Conservation (phyloP, 768 basidiomycete species). For the Chiua virens region DNA sequence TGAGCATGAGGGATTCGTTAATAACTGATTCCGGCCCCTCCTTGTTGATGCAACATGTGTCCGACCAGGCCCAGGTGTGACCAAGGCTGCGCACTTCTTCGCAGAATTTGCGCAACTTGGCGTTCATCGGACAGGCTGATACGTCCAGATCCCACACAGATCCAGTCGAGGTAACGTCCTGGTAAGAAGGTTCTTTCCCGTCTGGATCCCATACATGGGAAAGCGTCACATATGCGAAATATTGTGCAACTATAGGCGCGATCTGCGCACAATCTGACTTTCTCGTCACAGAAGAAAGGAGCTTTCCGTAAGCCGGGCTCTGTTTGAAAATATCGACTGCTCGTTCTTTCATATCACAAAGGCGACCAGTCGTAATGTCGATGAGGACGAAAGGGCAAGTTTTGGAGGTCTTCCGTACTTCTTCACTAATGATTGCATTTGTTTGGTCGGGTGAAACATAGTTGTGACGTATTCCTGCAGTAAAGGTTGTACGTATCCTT, state of each 20-base stretch:
- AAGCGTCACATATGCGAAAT: not conserved
- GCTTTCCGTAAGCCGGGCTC: not conserved
- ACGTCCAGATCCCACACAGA: not conserved
- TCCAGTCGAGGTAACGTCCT: not conserved
- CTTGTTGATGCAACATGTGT: conserved; percentile 3
- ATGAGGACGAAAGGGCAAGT: conserved; percentile 7
- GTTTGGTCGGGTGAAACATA: conserved; percentile 4
- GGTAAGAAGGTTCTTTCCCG: not conserved
- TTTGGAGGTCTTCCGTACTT: not conserved
- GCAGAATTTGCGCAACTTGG: not conserved
- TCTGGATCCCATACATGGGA: not conserved
- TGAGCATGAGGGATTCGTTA: not conserved
- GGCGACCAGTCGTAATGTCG: not conserved
- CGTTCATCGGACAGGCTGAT: not conserved
- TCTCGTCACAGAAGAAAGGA: not conserved
- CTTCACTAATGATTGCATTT: not conserved
- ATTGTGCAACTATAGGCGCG: not conserved
- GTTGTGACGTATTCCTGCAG: not conserved
- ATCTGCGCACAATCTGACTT: not conserved
- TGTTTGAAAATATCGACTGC: not conserved
- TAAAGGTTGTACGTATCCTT: not conserved
- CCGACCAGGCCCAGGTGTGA: not conserved
- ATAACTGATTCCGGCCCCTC: not conserved
- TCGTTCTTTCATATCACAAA: not conserved
- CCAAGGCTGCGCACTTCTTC: not conserved